A percentile compares a stretch with the other conserved stretches of the same genome.
These are phyloP conservation scores for Peribolospora kevripleyi DNA, from an alignment of 768 basidiomycete genomes.

Conservation along the genomic window DNA sequence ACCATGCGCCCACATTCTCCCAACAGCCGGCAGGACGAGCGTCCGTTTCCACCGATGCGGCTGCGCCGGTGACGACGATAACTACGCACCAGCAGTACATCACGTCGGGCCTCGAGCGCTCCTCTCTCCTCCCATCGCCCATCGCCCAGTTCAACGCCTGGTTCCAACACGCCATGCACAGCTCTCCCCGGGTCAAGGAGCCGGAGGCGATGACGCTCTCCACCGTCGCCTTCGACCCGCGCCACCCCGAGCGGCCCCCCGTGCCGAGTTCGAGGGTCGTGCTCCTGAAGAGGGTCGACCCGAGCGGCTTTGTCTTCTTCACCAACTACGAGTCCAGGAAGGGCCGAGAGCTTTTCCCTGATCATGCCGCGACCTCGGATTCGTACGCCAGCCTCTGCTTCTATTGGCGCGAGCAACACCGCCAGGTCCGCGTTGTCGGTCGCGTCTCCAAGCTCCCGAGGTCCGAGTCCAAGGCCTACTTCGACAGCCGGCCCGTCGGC, in stretches of 20 bases:
- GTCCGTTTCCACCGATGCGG: too few species aligned
- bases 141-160: constrained; percentile 65
- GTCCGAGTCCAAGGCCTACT: constrained; percentile 63
- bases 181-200: constrained; percentile 32
- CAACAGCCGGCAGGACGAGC: too few species aligned
- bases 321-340: constrained; percentile 93
- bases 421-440: constrained; percentile 63
- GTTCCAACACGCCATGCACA: constrained; percentile 40
- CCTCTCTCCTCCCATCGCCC: constrained; percentile 32
- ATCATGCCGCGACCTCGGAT: background rate
- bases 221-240: constrained; percentile 30
- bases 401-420: constrained; percentile 69
- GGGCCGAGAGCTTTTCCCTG: constrained; percentile 41
- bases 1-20: too few species aligned
- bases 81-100: too few species aligned
- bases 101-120: background rate
- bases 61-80: too few species aligned
- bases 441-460: constrained; percentile 48
- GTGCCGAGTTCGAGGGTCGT: constrained; percentile 75
- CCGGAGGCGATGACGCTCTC: constrained; percentile 77
- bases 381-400: constrained; percentile 51
- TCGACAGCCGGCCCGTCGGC: constrained; percentile 50
- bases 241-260: background rate
- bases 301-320: constrained; percentile 77
- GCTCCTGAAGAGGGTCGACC: constrained; percentile 72